Evolutionary conservation across 2,329 filamentous ascomycete species (phyloP), one percentile per base, ranked within the genome.

Genomic region (Fusarium caatingaense): DNA sequence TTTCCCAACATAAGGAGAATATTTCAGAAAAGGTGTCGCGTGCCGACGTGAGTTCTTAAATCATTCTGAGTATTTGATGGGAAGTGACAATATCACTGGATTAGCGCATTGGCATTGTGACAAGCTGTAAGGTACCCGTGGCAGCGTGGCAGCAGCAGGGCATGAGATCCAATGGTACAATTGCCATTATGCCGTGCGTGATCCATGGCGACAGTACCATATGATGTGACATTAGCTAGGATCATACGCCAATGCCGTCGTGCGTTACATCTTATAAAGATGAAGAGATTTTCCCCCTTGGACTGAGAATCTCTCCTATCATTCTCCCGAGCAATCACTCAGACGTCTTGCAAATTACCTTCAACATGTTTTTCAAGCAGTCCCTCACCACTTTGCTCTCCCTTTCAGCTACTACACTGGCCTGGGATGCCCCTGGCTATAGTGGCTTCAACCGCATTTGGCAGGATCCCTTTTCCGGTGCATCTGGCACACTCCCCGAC

Each of bases 391-490:
- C n/a, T 13, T 15, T 64, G 0, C 13, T 44, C 1, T 37, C 44
- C 0, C 30, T 49, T 2, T 37, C 61, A 7, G 28, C 37, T 2
- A 34, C 25, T 1, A 20, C 40, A 10, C 34, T 69, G 11, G 71
- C 71, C 9, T 73, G 68, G 71, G 60, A 73, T 16, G 73, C 80
- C 1, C 84, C 84, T 0, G 63, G 60, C 12, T 79, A 84, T 48
- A 56, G 74, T 12, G 83, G 83, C 16, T 83, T 80, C 72, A 80
- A 70, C 9, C 71, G 79, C 2, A 60, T 83, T 50, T 87, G 84
- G 83, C 73, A 79, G 41, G 84, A 86, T 46, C 76, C 65, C 7
- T 87, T 87, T 66, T 37, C 73, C n/a, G 84, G 84, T 3, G 41
- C 76, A 3, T 73, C 77, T 2, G 84, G 82, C 8, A 64, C 72